Base-by-base conservation (phyloP, 495 filamentous ascomycete genomes). In the Articulospora tetracladia region DNA sequence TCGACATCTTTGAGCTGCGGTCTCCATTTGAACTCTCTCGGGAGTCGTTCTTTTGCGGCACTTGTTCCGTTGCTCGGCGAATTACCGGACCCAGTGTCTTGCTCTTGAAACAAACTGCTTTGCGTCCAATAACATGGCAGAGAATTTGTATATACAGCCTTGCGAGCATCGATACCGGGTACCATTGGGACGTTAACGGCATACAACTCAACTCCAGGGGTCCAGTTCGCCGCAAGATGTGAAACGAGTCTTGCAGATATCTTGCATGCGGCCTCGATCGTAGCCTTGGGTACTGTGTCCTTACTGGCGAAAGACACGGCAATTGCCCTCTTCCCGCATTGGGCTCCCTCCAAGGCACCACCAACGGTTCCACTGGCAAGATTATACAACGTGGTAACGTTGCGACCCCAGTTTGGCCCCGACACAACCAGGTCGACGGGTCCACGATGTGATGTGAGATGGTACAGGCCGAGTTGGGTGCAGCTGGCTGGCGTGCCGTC, bases 301-400 rank as follows among this genome's bases (percentile, higher is more conserved):
- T 53, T 53, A 30, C 50, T 53, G 28, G 50, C 50, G 50, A 53
- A 53, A 17, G 50, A 53, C 1, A 53, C 25, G 10, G 50, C 50
- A 28, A 53, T 53, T 15, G 50, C 50, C 30, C 30, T 53, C 25
- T 53, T 53, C 7, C 50, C 50, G 17, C 50, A 53, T 15, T 53
- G 50, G 12, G 50, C 50, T 53, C 12, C 50, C 28, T 53, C 50
- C 50, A 53, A 27, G 3, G 50, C 50, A 17, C 50, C 50, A 17
- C 50, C 50, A 53, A 53, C 50, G 1, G 50, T 53, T 53, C 50
- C 50, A 32, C 50, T 53, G 15, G 50, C 50, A n/a, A 53, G 50
- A 20, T 53, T 53, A n/a, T 53, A 53, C 2, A 53, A 25, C 15
- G 50, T 53, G 2, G 50, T 53, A 10, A 30, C 50, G 22, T 53